Evolutionary conservation across 1,284 basidiomycete species (phyloP).

Genomic region (Mycena citricolor): DNA sequence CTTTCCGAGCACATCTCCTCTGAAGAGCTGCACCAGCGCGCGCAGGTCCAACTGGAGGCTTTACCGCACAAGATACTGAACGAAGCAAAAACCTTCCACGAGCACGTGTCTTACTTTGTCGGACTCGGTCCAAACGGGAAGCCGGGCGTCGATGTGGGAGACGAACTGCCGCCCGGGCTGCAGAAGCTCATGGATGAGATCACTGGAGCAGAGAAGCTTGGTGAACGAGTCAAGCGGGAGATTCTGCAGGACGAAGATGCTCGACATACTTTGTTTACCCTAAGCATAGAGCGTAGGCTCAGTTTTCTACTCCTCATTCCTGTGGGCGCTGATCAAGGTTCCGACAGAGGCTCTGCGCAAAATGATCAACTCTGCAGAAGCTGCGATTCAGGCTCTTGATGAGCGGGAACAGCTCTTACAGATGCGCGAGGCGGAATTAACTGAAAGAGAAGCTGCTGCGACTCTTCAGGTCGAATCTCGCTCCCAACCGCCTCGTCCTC

Average conservation of each 20-base stretch:
- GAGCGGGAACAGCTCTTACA: conserved; percentile 32
- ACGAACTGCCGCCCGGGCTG: conserved; percentile 39
- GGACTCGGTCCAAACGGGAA: conserved; percentile 25
- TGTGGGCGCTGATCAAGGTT: background rate
- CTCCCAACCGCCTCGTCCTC: too few relatives aligned
- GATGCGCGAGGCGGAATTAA: background rate
- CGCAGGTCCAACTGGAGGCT: conserved; percentile 42
- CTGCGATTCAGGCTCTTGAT: conserved; percentile 38
- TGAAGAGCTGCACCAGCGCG: conserved; percentile 27
- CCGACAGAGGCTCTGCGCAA: conserved; percentile 41
- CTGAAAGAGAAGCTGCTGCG: too few relatives aligned
- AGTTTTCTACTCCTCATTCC: conserved; percentile 8
- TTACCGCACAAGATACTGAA: conserved; percentile 50
- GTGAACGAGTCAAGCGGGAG: conserved; percentile 43
- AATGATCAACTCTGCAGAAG: conserved; percentile 44
- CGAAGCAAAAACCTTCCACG: conserved; percentile 45
- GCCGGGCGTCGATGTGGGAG: conserved; percentile 21
- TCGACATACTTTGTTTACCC: conserved; percentile 48
- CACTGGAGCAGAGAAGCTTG: conserved; percentile 37
- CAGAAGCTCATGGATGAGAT: conserved; percentile 48
- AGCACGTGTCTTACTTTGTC: conserved; percentile 45
- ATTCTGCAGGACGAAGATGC: conserved; percentile 50
- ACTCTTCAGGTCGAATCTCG: too few relatives aligned
- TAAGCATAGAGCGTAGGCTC: conserved; percentile 52
- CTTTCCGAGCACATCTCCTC: conserved; percentile 1